A percentile compares a stretch with the other conserved stretches of the same genome.
These are phyloP conservation scores for Gypsophila paniculata DNA, from an alignment of 179 eudicot species.

Conservation along the genomic window DNA sequence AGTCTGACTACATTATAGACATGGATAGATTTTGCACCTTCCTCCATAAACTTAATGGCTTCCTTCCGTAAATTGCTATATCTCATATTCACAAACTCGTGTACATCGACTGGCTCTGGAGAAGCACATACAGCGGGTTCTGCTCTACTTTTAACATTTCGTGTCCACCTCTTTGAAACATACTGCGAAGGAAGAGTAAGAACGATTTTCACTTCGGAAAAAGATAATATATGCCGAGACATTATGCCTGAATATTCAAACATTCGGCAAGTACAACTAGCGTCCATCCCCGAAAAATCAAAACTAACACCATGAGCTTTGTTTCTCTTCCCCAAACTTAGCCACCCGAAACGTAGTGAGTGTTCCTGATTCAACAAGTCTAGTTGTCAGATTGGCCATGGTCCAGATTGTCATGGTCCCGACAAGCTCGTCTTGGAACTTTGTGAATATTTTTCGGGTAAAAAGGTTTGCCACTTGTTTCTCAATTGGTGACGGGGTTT, in stretches of 20 bases:
- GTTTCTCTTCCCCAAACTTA: conserved; percentile 59
- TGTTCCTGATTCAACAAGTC: conserved; percentile 46
- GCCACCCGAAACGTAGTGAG: conserved; percentile 49
- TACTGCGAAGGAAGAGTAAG: conserved; percentile 58
- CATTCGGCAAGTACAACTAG: conserved; percentile 66
- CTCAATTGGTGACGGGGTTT: conserved; percentile 77
- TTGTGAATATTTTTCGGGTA: conserved; percentile 49
- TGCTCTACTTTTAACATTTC: conserved; percentile 53
- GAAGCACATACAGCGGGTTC: conserved; percentile 37
- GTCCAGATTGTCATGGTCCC: conserved; percentile 64
- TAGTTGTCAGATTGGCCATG: conserved; percentile 53
- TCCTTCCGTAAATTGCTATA: conserved; percentile 52
- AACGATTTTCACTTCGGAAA: conserved; percentile 57
- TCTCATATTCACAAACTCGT: conserved; percentile 55
- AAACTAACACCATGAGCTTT: conserved; percentile 48
- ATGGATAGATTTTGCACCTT: conserved; percentile 48
- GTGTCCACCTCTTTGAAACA: conserved; percentile 65
- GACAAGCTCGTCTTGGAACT: conserved; percentile 70
- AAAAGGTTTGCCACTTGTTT: conserved; percentile 57
- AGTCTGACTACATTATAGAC: conserved; percentile 48
- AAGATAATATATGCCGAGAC: conserved; percentile 63
- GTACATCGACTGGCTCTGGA: conserved; percentile 39
- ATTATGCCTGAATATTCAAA: conserved; percentile 71
- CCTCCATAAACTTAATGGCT: conserved; percentile 58
- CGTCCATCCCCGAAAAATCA: conserved; percentile 46